These are phyloP conservation scores for Jimgerdemannia flammicorona DNA, from an alignment of 192 early-diverging fungal species.

Conservation along the genomic window DNA sequence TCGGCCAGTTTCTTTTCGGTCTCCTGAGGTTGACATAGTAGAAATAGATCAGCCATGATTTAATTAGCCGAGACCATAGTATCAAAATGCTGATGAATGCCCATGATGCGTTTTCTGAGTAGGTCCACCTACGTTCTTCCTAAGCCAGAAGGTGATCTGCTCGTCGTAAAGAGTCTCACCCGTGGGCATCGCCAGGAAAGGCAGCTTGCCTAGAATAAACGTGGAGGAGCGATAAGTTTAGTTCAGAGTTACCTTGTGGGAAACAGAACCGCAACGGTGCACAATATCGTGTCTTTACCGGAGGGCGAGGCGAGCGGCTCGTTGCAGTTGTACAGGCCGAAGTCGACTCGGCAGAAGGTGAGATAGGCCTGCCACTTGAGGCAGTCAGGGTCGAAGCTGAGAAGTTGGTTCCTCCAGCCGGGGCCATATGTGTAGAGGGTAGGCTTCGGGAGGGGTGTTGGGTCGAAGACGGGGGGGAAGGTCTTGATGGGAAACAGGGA, in stretches of 20 bases:
- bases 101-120: neutral
- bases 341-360: slow-evolving; percentile 40
- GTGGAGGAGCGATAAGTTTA: neutral
- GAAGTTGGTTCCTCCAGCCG: slow-evolving; percentile 21
- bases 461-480: slow-evolving; percentile 27
- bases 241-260: neutral
- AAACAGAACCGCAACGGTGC: too few species aligned
- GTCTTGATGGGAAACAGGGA: slow-evolving; percentile 36
- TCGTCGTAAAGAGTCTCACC: slow-evolving; percentile 39
- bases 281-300: slow-evolving; percentile 23
- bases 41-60: neutral
- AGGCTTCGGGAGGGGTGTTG: slow-evolving; percentile 19
- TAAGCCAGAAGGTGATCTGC: slow-evolving; percentile 46
- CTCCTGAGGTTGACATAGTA: slow-evolving; percentile 3
- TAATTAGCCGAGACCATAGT: neutral
- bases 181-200: slow-evolving; percentile 42
- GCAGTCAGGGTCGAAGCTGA: slow-evolving; percentile 52
- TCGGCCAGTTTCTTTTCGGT: slow-evolving; percentile 14
- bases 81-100: neutral
- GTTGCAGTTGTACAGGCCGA: slow-evolving; percentile 36
- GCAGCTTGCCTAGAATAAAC: slow-evolving; percentile 42
- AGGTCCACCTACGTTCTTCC: slow-evolving; percentile 31
- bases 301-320: slow-evolving; percentile 54
- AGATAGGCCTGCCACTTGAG: slow-evolving; percentile 51
- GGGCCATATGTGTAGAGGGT: slow-evolving; percentile 52